Base-by-base conservation (phyloP, 2,329 filamentous ascomycete genomes). In the Phaeosphaeria sp. region DNA sequence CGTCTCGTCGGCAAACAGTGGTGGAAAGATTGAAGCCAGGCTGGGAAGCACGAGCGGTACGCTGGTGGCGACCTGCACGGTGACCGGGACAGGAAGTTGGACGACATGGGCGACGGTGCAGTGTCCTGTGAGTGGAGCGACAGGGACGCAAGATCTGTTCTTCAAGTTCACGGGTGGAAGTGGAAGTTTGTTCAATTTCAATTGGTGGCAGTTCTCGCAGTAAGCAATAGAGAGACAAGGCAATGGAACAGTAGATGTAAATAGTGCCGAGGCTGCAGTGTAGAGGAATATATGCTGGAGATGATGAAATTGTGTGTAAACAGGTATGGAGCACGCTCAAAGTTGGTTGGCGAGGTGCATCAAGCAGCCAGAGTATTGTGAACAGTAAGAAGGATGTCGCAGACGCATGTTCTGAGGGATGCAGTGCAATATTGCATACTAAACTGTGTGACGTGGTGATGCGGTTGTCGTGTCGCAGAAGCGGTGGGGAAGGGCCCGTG, bases 11-110 rank as follows among this genome's bases (percentile, higher is more conserved):
- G 54, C 48, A 7, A 43, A 42, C 6, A 62, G 49, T 33, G 62
- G 62, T 20, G 62, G 62, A 21, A 64, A 62, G 51, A 64, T 64
- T 48, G 62, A 64, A 44, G 49, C 58, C 17, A 49, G 56, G 11
- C 47, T 62, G 46, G 59, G 62, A 27, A 62, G 62, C 42, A 47
- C 49, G 49, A 58, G 39, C 41, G 59, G 62, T n/a, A 62, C 62
- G 17, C 51, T 62, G 39, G 54, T 62, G 18, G 62, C 56, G 18
- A 62, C 62, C 9, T 64, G 62, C 46, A 57, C 50, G 23, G 58
- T 62, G 18, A 33, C 58, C 30, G 46, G 30, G 21, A 64, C 62
- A 13, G 62, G 62, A 5, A 54, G 56, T 9, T 58, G 54, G 59
- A 52, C 56, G 48, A 59, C 59, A n/a, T 59, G 56, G 54, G 25